Evolutionary conservation across 306 rosid genomes (phyloP), one percentile per base, ranked within the genome.

Genomic region (Amphicarpaea edgeworthii): DNA sequence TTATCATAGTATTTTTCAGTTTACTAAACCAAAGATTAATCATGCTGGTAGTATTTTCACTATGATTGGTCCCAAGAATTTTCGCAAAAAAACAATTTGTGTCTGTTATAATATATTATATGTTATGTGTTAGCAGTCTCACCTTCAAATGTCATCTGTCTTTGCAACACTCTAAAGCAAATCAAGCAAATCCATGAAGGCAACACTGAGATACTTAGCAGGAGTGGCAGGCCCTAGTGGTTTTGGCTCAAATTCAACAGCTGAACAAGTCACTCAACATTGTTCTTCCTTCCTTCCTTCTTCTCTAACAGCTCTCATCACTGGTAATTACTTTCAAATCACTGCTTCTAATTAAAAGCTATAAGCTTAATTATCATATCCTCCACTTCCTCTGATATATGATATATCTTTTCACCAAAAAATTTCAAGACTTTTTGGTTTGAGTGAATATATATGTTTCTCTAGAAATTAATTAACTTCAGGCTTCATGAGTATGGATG

Each of bases 221-320:
- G 99, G 99, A 88, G 78, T 90, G 72, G 91, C 99, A 78, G 99
- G 99, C 30, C 97, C 96, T 3, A 95, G 97, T 82, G 99, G 97
- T 47, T 92, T 85, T 85, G 99, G 99, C 85, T 95, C 99, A 20
- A 95, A 86, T 40, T 83, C 99, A 41, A 92, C 99, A 0, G 99
- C 97, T 21, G 99, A 95, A 54, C 91, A 95, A 81, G 97, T 92
- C 53, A 88, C 97, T 58, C 64, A 58, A 26, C 20, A 84, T 84
- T 85, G 43, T 43, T 85, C 82, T 69, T 57, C 16, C 15, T 80
- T 77, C 2, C 75, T 63, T 53, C 81, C 85, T 41, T 32, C 90
- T 41, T 63, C 32, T 74, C 92, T 92, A 37, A 92, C 99, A 8
- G 97, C 97, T 73, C 78, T 95, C 3, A 86, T 95, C 84, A 95